phyloP scores from a whole-genome alignment of 306 rosid species.

The Begonia masoniana region DNA sequence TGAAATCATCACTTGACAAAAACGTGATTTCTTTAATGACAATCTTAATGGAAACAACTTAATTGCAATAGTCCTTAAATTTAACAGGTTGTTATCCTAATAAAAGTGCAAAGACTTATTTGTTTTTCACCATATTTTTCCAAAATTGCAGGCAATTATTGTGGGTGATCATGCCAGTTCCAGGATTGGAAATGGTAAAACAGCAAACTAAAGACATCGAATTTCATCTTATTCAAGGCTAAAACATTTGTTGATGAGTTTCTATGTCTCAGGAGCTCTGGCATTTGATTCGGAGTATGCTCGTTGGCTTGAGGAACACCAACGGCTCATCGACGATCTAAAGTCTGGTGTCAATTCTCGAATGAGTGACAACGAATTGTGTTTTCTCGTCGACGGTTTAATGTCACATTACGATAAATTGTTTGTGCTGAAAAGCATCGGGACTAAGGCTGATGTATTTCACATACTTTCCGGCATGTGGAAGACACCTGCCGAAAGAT shows the following conservation, averaged over 20 bases:
- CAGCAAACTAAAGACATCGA: too few relatives aligned
- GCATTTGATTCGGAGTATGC: conserved; percentile 68
- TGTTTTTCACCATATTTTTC: too few relatives aligned
- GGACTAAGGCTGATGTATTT: conserved; percentile 73
- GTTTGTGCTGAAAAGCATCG: conserved; percentile 55
- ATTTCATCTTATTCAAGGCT: too few relatives aligned
- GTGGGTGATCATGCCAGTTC: conserved; percentile 34
- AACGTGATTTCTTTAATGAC: too few relatives aligned
- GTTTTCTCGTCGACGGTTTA: conserved; percentile 51
- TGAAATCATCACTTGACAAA: too few relatives aligned
- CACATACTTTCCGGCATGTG: conserved; percentile 89
- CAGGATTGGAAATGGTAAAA: conserved; percentile 37
- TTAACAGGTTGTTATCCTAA: too few relatives aligned
- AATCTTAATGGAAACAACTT: too few relatives aligned
- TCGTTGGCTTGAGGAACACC: conserved; percentile 69
- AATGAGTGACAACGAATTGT: conserved; percentile 49
- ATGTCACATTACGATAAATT: conserved; percentile 58
- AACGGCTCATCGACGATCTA: conserved; percentile 41
- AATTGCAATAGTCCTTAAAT: too few relatives aligned
- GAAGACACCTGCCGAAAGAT: conserved; percentile 81
- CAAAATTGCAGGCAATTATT: conserved; percentile 23
- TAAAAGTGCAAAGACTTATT: too few relatives aligned
- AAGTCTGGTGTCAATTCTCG: conserved; percentile 53
- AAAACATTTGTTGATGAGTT: too few relatives aligned
- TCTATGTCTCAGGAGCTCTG: conserved; percentile 31